phyloP scores from a whole-genome alignment of 2,329 filamentous ascomycete genomes.

The Neodidymelliopsis sp. region DNA sequence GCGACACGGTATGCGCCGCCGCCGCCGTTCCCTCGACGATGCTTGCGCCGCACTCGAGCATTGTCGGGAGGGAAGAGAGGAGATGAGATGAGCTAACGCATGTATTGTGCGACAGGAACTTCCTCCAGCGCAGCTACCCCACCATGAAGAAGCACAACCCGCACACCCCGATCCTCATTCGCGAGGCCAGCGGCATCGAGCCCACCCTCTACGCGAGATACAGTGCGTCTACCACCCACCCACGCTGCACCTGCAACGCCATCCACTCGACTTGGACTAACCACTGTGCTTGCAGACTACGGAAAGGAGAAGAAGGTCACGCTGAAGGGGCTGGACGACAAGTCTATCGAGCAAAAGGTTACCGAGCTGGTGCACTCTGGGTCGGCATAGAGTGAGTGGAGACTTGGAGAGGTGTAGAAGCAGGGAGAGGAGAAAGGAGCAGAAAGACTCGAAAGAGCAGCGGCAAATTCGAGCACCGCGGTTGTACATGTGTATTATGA shows the following conservation, averaged over 20 bases:
- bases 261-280: conserved; percentile 14
- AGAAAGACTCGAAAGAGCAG: conserved; percentile 12
- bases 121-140: conserved; percentile 89
- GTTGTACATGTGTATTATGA: conserved; percentile 34
- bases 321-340: conserved; percentile 71
- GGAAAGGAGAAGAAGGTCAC: conserved; percentile 72
- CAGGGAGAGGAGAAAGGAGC: neutral
- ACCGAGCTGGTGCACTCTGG: conserved; percentile 65
- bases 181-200: conserved; percentile 84
- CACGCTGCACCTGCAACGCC: neutral
- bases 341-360: conserved; percentile 74
- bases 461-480: conserved; percentile 12
- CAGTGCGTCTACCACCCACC: conserved; percentile 62
- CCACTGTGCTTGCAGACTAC: conserved; percentile 59
- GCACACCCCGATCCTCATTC: conserved; percentile 88
- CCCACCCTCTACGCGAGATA: conserved; percentile 93
- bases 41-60: conserved; percentile 5
- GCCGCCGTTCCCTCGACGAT: neutral
- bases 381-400: conserved; percentile 22
- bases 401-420: neutral
- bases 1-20: conserved; percentile 73
- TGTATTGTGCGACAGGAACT: conserved; percentile 74
- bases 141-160: conserved; percentile 99
- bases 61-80: neutral
- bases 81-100: conserved; percentile 14